Base-by-base conservation (phyloP, 305 asterid species). In the Ilex paraguariensis region DNA sequence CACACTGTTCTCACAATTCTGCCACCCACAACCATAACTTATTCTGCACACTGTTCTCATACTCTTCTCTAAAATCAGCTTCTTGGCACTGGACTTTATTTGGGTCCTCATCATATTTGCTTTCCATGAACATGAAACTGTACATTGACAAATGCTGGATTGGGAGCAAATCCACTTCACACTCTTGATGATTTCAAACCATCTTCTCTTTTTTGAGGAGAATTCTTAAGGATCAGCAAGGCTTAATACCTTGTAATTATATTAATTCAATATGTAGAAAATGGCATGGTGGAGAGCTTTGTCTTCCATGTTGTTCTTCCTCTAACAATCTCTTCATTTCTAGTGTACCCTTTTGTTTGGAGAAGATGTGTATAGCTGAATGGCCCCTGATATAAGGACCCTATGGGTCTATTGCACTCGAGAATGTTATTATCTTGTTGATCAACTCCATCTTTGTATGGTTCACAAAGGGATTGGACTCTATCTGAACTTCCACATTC, bases 401-500 rank as follows among this genome's bases (percentile, higher is more conserved):
- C 82, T 64, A 74, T 32, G 2, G 73, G 54, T 53, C 83, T 90
- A 76, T 75, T 75, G 50, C 76, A 82, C 30, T 76, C 76, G 17
- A 80, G 75, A 31, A 77, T 63, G 44, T 65, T 61, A 36, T 61
- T 32, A 54, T 57, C 17, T 31, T 76, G 64, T 10, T 56, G 69
- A 72, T 31, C 54, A 42, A 76, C 53, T 65, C 74, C 85, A 40
- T 60, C 62, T 56, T 77, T 72, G 40, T 76, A 79, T 40, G 91
- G 94, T 66, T 86, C 79, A 67, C 96, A 82, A 5, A 91, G 83
- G 28, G 96, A 84, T 66, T 88, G 81, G 71, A 91, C 92, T 30
- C 79, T 77, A 70, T 88, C 90, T n/a, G 91, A 67, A 57, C 84
- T 86, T 64, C 94, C 82, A 60, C 98, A 86, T 72, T 91, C 94